These are phyloP conservation scores for Yamadazyma membranifaciens DNA, from an alignment of 1,139 yeast genomes.

Conservation along the genomic window DNA sequence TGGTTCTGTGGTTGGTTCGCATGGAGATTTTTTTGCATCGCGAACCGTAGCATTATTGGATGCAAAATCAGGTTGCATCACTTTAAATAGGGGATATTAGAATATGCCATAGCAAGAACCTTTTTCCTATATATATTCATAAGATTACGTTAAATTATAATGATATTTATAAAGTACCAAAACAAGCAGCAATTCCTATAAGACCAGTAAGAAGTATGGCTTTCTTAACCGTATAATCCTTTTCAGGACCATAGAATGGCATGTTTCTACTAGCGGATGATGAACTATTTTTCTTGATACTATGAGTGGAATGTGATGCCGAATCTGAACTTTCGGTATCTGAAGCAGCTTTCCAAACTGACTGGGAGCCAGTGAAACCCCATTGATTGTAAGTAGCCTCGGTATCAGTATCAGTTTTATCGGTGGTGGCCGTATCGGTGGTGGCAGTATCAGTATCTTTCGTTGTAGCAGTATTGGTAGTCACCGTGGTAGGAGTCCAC, in stretches of 20 bases:
- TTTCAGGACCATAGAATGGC: conserved; percentile 10
- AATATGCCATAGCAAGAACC: neutral
- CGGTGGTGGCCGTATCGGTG: conserved; percentile 12
- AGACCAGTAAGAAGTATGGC: conserved; percentile 12
- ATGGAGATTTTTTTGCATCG: too few species aligned
- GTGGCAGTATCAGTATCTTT: conserved; percentile 8
- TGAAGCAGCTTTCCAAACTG: conserved; percentile 28
- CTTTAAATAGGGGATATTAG: too few species aligned
- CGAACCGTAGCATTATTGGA: neutral
- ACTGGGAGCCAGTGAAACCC: conserved; percentile 45
- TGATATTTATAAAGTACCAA: conserved; percentile 9
- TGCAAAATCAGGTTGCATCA: neutral
- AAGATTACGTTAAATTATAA: neutral
- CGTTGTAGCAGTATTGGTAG: conserved; percentile 9
- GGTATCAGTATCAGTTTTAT: conserved; percentile 12
- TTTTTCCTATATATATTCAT: too few species aligned
- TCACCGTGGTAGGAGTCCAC: conserved; percentile 10
- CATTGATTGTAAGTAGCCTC: conserved; percentile 34
- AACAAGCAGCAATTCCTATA: conserved; percentile 13
- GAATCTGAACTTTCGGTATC: conserved; percentile 7
- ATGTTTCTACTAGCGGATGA: conserved; percentile 16
- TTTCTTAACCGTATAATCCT: conserved; percentile 14
- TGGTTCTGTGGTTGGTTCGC: too few species aligned
- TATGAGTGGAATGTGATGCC: conserved; percentile 14
- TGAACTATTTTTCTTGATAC: conserved; percentile 19